A percentile compares a stretch with the other conserved stretches of the same genome.
Evolutionary conservation across 331 rosid species (phyloP).

Genomic region (Cydonia oblonga): DNA sequence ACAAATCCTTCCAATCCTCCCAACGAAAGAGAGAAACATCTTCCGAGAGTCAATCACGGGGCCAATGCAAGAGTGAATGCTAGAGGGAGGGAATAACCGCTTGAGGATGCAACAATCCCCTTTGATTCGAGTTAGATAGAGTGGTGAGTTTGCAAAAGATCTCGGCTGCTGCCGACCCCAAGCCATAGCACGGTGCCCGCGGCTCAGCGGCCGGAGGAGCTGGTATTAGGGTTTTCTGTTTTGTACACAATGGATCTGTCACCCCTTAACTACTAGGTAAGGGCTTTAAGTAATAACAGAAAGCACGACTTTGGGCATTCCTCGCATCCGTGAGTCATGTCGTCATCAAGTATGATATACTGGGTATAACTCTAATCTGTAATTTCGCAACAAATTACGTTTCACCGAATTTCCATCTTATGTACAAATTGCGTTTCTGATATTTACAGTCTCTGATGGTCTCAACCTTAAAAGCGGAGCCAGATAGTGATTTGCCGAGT

Average conservation of each 20-base stretch:
- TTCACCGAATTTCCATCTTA: not conserved
- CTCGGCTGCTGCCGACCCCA: too few species aligned
- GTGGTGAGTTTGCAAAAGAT: too few species aligned
- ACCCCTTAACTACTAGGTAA: not conserved
- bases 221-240: too few species aligned
- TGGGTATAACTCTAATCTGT: not conserved
- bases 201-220: too few species aligned
- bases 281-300: not conserved
- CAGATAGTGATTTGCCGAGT: not conserved
- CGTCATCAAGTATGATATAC: not conserved
- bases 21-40: too few species aligned
- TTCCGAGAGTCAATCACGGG: too few species aligned
- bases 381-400: not conserved
- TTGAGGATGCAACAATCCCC: too few species aligned
- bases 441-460: constrained; percentile 1
- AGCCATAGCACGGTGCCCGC: too few species aligned
- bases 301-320: not conserved
- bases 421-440: not conserved
- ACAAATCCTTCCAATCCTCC: too few species aligned
- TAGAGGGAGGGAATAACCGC: too few species aligned
- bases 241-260: not conserved
- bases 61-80: too few species aligned
- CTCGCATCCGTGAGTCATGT: not conserved
- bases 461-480: not conserved
- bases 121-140: too few species aligned